phyloP scores from a whole-genome alignment of 768 basidiomycete species.

The Nidularia sp. region DNA sequence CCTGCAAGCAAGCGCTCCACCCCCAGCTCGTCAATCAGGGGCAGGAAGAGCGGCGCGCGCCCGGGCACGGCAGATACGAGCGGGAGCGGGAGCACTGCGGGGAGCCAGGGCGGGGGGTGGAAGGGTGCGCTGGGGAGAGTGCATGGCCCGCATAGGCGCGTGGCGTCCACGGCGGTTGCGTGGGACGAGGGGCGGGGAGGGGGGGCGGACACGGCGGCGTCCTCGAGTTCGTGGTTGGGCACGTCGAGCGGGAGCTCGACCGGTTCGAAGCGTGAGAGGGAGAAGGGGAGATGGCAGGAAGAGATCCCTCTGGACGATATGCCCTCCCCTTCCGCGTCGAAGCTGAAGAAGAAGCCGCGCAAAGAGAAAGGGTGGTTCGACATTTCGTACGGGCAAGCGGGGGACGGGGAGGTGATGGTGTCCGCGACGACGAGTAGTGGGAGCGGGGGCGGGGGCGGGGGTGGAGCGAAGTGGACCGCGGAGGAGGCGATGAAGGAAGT shows the following conservation, averaged over 20 bases:
- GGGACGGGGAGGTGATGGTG: too few relatives aligned
- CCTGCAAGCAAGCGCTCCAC: conserved; percentile 5
- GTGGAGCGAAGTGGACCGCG: not conserved
- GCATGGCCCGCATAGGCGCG: conserved; percentile 2
- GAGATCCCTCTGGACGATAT: too few relatives aligned
- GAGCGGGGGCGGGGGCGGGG: not conserved
- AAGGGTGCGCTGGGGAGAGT: too few relatives aligned
- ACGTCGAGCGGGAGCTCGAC: conserved; percentile 5
- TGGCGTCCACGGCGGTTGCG: not conserved
- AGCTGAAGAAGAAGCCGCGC: too few relatives aligned
- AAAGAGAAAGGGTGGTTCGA: not conserved
- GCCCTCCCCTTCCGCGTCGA: too few relatives aligned
- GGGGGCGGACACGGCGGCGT: conserved; percentile 5
- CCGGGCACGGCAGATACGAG: too few relatives aligned
- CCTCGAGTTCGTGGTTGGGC: conserved; percentile 4
- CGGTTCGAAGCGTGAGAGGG: not conserved
- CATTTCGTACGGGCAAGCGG: too few relatives aligned
- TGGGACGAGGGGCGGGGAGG: not conserved
- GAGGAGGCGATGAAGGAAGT: conserved; percentile 9
- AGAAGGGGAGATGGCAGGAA: not conserved
- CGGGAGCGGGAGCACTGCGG: too few relatives aligned
- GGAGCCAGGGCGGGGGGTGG: too few relatives aligned
- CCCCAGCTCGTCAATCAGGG: conserved; percentile 7
- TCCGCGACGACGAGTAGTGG: too few relatives aligned
- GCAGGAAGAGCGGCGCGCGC: conserved; percentile 3